Base-by-base conservation (phyloP, 2,329 filamentous ascomycete genomes). In the Trichophaea hybrida region DNA sequence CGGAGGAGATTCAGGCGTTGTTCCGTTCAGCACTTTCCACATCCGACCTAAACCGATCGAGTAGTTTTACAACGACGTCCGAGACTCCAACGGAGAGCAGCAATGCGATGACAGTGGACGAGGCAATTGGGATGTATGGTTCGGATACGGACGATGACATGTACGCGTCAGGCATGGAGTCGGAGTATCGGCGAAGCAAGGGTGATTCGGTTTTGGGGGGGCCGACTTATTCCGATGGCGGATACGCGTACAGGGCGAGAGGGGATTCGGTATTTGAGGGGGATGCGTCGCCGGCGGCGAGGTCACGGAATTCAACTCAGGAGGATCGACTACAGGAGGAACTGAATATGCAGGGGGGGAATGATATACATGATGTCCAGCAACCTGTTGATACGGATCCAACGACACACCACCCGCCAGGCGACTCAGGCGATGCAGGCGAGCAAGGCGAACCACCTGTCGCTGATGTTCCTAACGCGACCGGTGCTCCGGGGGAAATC, bases 61-160 rank as follows among this genome's bases (percentile, higher is more conserved):
- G 62, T 32, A 59, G 55, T 15, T 57, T 54, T 57, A 64, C 62
- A 55, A 61, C 59, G 24, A 56, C 59, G 6, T 64, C 64, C n/a
- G 62, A 64, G 33, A 38, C 59, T 37, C 34, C 31, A 13, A 64
- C 62, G 44, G 62, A 63, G 48, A 58, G 61, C 46, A 64, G 62
- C 50, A 58, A 64, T 58, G 60, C 64, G 46, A 68, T 68, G 67
- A 68, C 67, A 40, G 67, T 68, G 38, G 67, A 68, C 33, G 67
- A 68, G 61, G 66, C 66, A 49, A 68, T 68, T 57, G 67, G 66
- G 37, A 68, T 68, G 67, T 68, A 68, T 48, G 66, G 64, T 46
- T 66, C 65, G 32, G 67, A 68, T 35, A 66, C 66, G 15, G 67
- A 68, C 48, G 65, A 68, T 50, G 61, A 67, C 12, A 64, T 63